These are phyloP conservation scores for Gaillardinia entomophila DNA, from an alignment of 805 yeast genomes.

Conservation along the genomic window DNA sequence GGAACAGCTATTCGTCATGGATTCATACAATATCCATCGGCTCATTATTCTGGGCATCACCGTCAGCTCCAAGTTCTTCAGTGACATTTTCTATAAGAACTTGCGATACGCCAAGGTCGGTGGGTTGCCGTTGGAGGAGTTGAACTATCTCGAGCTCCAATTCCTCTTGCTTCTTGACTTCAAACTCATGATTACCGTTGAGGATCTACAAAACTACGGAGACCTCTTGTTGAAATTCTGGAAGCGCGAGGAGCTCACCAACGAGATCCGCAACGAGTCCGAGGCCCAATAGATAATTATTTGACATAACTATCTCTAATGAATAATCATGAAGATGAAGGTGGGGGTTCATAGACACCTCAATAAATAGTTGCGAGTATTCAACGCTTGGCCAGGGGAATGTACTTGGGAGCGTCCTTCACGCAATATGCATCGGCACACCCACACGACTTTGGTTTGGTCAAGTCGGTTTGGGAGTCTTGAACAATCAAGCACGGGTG, in stretches of 20 bases:
- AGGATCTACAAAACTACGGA: conserved; percentile 87
- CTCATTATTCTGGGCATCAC: conserved; percentile 92
- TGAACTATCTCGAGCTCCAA: conserved; percentile 88
- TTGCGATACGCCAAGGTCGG: conserved; percentile 94
- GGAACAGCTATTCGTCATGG: conserved; percentile 84
- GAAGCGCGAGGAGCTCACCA: conserved; percentile 59
- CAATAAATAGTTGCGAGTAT: not conserved
- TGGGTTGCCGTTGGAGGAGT: conserved; percentile 87
- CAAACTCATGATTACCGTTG: conserved; percentile 78
- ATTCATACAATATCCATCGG: conserved; percentile 91
- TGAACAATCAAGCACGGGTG: conserved; percentile 57
- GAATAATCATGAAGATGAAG: too few relatives aligned
- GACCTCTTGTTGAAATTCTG: conserved; percentile 81
- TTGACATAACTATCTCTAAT: not conserved
- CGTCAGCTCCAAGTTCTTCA: conserved; percentile 89
- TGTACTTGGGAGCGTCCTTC: conserved; percentile 35
- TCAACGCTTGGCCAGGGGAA: conserved; percentile 18
- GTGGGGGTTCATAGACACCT: too few relatives aligned
- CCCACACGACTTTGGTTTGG: conserved; percentile 33
- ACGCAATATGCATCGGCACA: conserved; percentile 37
- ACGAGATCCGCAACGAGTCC: conserved; percentile 10
- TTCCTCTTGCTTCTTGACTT: conserved; percentile 81
- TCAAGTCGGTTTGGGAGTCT: conserved; percentile 46
- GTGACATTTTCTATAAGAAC: conserved; percentile 91
- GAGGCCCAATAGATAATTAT: not conserved